Conservation (phyloP, 371 early-diverging fungal genomes). For the Mucor ambiguus region DNA sequence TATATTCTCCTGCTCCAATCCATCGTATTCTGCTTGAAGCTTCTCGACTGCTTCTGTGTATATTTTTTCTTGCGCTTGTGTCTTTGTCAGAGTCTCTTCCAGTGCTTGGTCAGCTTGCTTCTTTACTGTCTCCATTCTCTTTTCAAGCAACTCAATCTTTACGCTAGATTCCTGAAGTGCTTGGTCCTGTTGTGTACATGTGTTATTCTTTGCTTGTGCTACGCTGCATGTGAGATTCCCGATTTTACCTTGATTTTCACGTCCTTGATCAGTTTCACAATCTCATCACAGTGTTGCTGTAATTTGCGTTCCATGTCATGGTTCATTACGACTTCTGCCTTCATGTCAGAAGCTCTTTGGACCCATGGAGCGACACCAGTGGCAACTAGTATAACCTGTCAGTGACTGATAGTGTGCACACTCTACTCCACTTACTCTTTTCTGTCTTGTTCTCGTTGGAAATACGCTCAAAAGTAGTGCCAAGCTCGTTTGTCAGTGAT, state of each 20-base stretch:
- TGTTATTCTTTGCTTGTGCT: background rate
- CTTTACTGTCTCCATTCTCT: constrained; percentile 67
- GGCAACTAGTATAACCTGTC: constrained; percentile 32
- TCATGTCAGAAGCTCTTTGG: constrained; percentile 76
- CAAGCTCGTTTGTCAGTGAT: constrained; percentile 51
- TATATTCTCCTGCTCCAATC: constrained; percentile 66
- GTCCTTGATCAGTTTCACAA: constrained; percentile 74
- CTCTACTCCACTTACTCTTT: constrained; percentile 28
- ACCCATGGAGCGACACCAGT: constrained; percentile 78
- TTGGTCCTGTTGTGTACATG: constrained; percentile 60
- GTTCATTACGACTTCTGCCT: constrained; percentile 75
- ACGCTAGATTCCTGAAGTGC: constrained; percentile 74
- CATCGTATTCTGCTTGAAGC: constrained; percentile 73
- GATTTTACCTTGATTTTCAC: constrained; percentile 64
- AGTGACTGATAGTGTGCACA: background rate
- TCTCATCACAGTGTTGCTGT: constrained; percentile 76
- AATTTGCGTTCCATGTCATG: constrained; percentile 78
- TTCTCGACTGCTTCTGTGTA: constrained; percentile 77
- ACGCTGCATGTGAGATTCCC: background rate
- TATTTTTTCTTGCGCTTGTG: constrained; percentile 64
- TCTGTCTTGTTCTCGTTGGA: constrained; percentile 53
- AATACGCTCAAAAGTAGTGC: constrained; percentile 39
- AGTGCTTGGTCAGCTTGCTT: constrained; percentile 69
- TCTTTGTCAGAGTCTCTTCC: constrained; percentile 61
- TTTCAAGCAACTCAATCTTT: constrained; percentile 80